Percentiles rank a stretch among this genome's conserved stretches.
Evolutionary conservation across 441 rosid genomes (phyloP).

Genomic region (Jatropha multifida): DNA sequence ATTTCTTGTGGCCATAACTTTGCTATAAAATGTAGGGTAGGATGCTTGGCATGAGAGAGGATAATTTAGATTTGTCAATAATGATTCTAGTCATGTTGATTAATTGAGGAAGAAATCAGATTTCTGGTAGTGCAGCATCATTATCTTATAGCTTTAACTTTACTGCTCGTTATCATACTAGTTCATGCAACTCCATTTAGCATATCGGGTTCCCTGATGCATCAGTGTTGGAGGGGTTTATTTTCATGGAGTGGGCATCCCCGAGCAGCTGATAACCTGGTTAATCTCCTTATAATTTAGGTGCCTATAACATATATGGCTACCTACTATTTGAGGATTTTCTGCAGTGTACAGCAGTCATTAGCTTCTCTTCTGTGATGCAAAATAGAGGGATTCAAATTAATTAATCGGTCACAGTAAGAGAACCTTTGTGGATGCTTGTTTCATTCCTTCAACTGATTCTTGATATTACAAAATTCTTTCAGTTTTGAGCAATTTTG

Average conservation of each 20-base stretch:
- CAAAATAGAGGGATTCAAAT: not conserved
- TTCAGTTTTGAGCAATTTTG: constrained; percentile 98
- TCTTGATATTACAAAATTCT: constrained; percentile 23
- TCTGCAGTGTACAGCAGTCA: not conserved
- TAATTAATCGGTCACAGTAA: not conserved
- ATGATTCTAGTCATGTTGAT: not conserved
- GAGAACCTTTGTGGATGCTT: constrained; percentile 15
- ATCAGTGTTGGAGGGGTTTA: constrained; percentile 5
- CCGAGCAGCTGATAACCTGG: not conserved
- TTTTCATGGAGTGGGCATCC: constrained; percentile 6
- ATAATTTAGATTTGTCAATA: not conserved
- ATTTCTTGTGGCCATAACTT: constrained; percentile 19
- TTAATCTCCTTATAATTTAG: not conserved
- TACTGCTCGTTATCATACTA: not conserved
- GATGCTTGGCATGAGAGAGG: not conserved
- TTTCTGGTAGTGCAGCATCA: not conserved
- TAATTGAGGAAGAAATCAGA: not conserved
- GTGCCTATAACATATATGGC: constrained; percentile 3
- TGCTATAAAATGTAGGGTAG: constrained; percentile 12
- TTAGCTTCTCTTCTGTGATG: not conserved
- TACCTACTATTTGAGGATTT: constrained; percentile 1
- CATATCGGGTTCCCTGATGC: constrained; percentile 2
- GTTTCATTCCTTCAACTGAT: constrained; percentile 26
- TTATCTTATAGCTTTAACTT: constrained; percentile 8
- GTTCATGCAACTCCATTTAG: not conserved